Evolutionary conservation across 2,329 filamentous ascomycete genomes (phyloP), one percentile per base, ranked within the genome.

Genomic region (Magnaporthales sp.): DNA sequence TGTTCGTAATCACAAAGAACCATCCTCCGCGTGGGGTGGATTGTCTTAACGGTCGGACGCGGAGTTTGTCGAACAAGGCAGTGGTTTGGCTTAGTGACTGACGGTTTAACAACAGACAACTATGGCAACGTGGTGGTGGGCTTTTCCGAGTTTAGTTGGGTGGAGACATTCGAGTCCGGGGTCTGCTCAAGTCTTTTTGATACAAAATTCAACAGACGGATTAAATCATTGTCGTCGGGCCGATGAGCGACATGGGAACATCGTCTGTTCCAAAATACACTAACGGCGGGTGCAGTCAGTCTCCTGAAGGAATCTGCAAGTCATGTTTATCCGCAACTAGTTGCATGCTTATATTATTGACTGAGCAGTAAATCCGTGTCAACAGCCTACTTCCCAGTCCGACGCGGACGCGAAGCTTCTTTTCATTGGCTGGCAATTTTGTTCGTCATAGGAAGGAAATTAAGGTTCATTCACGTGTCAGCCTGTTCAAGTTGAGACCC

Each of bases 381-480:
- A 66, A 62, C 64, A 62, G 29, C 22, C 10, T 58, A 13, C 27
- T 29, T 26, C 56, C 24, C 56, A 26, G 26, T 24, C 56, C 31
- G 56, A 66, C 64, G 64, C 64, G 64, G 54, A 61, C 64, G 64
- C 64, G 64, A 30, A 61, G 46, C 22, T 61, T 13, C 8, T 51
- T 19, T 24, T 51, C 32, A 61, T 66, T 66, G 64, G 54, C 29
- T 26, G 13, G 30, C 11, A 62, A 61, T 26, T 56, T 10, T n/a
- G 27, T 62, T 51, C 64, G 64, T 66, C 64, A 66, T 66, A 27
- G 30, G 13, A 10, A 32, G 56, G 51, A 62, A 46, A 66, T 66
- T 66, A 62, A 66, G 31, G 54, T 62, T 66, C 30, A 22, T 66
- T 66, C 64, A 66, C 64, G 64, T 66, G 64, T 66, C 56, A 66